A percentile compares a stretch with the other conserved stretches of the same genome.
These are phyloP conservation scores for Spergularia marina DNA, from an alignment of 148 eudicot genomes.

Conservation along the genomic window DNA sequence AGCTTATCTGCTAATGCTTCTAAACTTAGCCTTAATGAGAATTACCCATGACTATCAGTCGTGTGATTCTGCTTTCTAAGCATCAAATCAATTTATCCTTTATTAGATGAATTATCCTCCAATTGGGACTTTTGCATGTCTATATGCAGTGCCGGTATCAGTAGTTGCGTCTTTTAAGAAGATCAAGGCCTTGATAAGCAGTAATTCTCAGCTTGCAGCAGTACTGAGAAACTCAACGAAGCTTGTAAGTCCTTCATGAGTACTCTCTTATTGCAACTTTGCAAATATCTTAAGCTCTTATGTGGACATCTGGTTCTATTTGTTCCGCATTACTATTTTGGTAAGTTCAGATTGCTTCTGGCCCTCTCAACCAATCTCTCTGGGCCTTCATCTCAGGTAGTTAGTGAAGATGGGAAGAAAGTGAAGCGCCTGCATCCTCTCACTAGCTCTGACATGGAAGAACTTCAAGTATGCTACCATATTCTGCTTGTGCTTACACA, in stretches of 20 bases:
- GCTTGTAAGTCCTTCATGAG: constrained; percentile 55
- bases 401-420: constrained; percentile 96
- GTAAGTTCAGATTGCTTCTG: constrained; percentile 5
- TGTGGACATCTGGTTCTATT: neutral
- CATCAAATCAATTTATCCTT: neutral
- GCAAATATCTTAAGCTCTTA: neutral
- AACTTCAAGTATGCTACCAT: constrained; percentile 58
- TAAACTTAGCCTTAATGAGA: neutral
- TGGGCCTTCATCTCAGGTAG: constrained; percentile 46
- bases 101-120: neutral
- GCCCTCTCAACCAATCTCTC: constrained; percentile 14
- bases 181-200: constrained; percentile 70
- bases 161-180: constrained; percentile 94
- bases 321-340: neutral
- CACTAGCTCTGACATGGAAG: constrained; percentile 80
- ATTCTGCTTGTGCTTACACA: neutral
- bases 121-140: constrained; percentile 13
- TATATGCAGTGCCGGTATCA: constrained; percentile 68
- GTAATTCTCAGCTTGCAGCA: constrained; percentile 77
- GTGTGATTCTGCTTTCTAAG: neutral
- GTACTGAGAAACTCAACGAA: constrained; percentile 72
- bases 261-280: neutral
- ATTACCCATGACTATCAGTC: neutral
- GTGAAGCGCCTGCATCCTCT: constrained; percentile 78
- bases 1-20: neutral